These are phyloP conservation scores for Lachnum nothofagi DNA, from an alignment of 2,329 filamentous ascomycete genomes.

Conservation along the genomic window DNA sequence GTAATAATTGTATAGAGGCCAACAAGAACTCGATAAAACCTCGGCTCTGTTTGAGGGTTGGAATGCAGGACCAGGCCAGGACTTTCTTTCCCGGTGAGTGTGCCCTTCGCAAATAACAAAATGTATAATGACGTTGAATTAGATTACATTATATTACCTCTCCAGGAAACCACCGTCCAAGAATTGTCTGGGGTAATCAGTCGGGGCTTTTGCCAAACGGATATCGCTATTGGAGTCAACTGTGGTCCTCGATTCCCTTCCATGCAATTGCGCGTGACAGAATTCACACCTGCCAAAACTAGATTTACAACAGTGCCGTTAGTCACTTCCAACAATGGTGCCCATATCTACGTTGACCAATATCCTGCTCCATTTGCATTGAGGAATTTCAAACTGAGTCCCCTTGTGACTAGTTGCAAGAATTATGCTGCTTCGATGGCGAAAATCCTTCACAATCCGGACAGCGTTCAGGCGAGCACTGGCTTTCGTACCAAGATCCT, in stretches of 20 bases:
- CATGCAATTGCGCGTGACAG: conserved; percentile 2
- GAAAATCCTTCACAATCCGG: background rate
- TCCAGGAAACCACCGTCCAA: background rate
- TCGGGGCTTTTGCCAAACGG: background rate
- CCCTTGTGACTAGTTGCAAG: conserved; percentile 1
- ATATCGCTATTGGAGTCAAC: conserved; percentile 1
- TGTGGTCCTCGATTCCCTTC: conserved; percentile 2
- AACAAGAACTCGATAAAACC: background rate
- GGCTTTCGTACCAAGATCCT: background rate
- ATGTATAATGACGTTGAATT: background rate
- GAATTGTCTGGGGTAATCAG: background rate
- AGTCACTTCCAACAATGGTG: background rate
- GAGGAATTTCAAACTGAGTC: background rate
- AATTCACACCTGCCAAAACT: conserved; percentile 2
- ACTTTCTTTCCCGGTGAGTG: conserved; percentile 10
- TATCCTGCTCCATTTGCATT: conserved; percentile 4
- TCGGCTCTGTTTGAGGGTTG: conserved; percentile 2
- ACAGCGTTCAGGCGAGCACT: background rate
- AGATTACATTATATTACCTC: conserved; percentile 1
- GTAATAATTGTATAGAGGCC: conserved; percentile 1
- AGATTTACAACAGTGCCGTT: background rate
- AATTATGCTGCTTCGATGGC: conserved; percentile 1
- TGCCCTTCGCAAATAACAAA: background rate
- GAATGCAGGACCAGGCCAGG: conserved; percentile 4
- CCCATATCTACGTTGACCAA: background rate